Evolutionary conservation across 257 asterid genomes (phyloP).

Genomic region (Echites panduratus): DNA sequence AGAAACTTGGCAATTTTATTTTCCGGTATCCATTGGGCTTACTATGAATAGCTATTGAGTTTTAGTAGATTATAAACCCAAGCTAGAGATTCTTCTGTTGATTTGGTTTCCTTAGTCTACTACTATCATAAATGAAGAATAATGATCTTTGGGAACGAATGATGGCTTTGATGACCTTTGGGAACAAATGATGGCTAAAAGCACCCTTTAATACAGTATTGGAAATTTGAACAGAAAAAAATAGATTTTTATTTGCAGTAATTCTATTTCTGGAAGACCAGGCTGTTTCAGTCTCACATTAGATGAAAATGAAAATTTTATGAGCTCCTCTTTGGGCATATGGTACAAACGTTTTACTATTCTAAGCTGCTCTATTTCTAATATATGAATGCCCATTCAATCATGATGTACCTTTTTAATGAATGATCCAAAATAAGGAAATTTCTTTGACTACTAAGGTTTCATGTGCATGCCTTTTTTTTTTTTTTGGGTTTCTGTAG

Average conservation of each 20-base stretch:
- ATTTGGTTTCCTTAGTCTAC: not conserved
- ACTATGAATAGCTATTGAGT: not conserved
- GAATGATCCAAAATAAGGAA: not conserved
- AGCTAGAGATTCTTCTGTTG: not conserved
- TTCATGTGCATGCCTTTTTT: not conserved
- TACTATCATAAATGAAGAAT: not conserved
- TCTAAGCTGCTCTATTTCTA: not conserved
- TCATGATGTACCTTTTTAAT: not conserved
- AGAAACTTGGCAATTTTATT: not conserved
- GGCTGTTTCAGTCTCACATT: no score
- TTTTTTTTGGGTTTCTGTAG: not conserved
- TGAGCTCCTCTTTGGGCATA: no score
- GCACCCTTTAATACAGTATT: not conserved
- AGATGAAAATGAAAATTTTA: no score
- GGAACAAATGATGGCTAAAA: not conserved
- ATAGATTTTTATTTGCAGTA: not conserved
- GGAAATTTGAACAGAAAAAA: not conserved
- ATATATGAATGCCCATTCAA: not conserved
- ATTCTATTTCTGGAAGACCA: not conserved
- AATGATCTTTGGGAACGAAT: not conserved
- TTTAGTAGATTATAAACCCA: not conserved
- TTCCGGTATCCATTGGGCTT: not conserved
- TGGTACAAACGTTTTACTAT: not conserved
- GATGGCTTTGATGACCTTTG: not conserved
- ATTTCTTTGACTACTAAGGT: not conserved